phyloP scores from a whole-genome alignment of 352 stramenopile species.

The Pythium phragmiticola region DNA sequence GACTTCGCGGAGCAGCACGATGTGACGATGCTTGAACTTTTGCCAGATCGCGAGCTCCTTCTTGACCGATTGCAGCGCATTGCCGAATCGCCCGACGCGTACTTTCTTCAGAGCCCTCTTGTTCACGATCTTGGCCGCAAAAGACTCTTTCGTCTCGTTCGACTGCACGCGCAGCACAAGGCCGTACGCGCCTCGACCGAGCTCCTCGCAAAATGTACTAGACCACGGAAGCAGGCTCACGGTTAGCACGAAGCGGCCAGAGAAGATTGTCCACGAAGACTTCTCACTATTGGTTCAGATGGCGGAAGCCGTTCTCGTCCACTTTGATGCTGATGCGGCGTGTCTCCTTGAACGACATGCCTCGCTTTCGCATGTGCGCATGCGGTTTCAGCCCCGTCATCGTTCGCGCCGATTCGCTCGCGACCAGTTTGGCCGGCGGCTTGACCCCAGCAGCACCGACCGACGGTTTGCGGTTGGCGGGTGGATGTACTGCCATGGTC shows the following conservation, averaged over 20 bases:
- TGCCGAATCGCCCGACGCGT: slow-evolving; percentile 66
- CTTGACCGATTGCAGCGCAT: slow-evolving; percentile 80
- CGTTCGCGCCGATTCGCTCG: slow-evolving; percentile 35
- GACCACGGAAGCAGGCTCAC: neutral
- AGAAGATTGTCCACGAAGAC: neutral
- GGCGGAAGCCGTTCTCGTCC: slow-evolving; percentile 49
- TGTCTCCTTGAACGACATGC: slow-evolving; percentile 69
- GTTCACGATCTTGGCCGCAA: slow-evolving; percentile 75
- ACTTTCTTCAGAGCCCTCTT: slow-evolving; percentile 70
- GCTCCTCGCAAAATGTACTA: slow-evolving; percentile 71
- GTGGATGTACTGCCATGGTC: neutral
- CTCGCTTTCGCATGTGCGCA: slow-evolving; percentile 55
- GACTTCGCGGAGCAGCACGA: slow-evolving; percentile 94
- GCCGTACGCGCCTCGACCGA: slow-evolving; percentile 74
- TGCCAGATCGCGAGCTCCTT: slow-evolving; percentile 97
- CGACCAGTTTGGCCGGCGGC: slow-evolving; percentile 13
- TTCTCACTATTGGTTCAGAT: slow-evolving; percentile 79
- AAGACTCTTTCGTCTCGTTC: slow-evolving; percentile 67
- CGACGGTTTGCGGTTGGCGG: slow-evolving; percentile 3
- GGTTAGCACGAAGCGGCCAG: neutral
- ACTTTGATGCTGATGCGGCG: slow-evolving; percentile 47
- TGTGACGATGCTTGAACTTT: slow-evolving; percentile 93
- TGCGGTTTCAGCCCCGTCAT: slow-evolving; percentile 56
- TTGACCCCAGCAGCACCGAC: neutral
- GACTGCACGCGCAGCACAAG: slow-evolving; percentile 67